Conservation (phyloP, 441 rosid species). For the Populus hybrid region DNA sequence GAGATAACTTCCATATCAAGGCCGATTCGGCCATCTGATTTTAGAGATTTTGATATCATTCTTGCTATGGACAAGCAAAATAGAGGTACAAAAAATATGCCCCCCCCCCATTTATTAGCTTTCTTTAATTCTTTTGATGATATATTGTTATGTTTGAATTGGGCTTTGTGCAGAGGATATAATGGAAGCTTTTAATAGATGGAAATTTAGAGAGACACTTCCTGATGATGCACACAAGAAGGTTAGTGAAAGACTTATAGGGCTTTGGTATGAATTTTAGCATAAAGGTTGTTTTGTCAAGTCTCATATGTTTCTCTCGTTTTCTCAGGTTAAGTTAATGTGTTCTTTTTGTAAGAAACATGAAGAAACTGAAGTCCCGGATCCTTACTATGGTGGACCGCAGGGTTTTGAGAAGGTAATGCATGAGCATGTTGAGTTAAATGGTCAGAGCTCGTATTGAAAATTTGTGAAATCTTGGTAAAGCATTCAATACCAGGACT, state of each 20-base stretch:
- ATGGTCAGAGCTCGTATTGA: neutral
- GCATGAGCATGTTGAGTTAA: neutral
- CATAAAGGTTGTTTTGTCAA: neutral
- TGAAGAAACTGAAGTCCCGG: slow-evolving; percentile 65
- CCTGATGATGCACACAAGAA: slow-evolving; percentile 81
- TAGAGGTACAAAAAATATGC: slow-evolving; percentile 41
- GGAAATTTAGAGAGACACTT: slow-evolving; percentile 66
- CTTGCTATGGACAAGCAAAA: slow-evolving; percentile 89
- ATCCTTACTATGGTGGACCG: slow-evolving; percentile 75
- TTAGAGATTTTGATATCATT: slow-evolving; percentile 71
- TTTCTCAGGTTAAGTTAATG: slow-evolving; percentile 63
- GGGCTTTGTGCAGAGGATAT: slow-evolving; percentile 56
- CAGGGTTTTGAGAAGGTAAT: slow-evolving; percentile 80
- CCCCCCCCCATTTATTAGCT: neutral
- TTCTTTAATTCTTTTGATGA: neutral
- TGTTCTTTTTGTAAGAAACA: slow-evolving; percentile 78
- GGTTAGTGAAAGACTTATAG: slow-evolving; percentile 30
- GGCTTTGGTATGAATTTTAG: neutral
- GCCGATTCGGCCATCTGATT: slow-evolving; percentile 79
- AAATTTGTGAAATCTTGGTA: neutral
- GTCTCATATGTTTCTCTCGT: slow-evolving; percentile 7
- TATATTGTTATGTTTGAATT: neutral
- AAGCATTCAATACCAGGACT: neutral
- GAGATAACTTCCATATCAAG: slow-evolving; percentile 87
- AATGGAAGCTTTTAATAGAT: slow-evolving; percentile 60